Evolutionary conservation across 2,329 filamentous ascomycete genomes (phyloP), one percentile per base, ranked within the genome.

Genomic region (Penicillium sp.): DNA sequence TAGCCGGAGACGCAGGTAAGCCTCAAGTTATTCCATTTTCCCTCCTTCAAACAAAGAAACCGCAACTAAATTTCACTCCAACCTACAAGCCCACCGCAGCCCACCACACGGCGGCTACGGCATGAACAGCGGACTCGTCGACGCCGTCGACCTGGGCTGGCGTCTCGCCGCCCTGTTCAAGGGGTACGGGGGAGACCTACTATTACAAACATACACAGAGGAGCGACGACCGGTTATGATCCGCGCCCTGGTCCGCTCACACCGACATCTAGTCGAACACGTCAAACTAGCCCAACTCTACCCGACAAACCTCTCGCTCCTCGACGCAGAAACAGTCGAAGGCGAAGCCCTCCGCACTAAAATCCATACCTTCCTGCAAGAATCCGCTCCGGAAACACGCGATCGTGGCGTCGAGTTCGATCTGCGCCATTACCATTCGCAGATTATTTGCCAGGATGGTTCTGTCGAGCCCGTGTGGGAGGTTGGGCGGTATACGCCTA

Each of bases 381-480:
- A 33, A 7, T 33, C 31, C 6, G 31, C 10, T 5, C 48, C 55
- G 3, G 60, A 62, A 13, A 59, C 51, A 9, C 9, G 46, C 16
- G 55, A 62, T 21, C 45, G 52, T 5, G 63, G 64, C 3, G 52
- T 68, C 18, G 64, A 67, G 43, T 19, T 67, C 23, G 66, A 64
- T 14, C 44, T 63, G 18, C 47, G 66, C 6, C 64, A 67, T 42
- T 52, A 54, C 19, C n/a, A 54, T 10, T 65, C 60, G 3, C 51
- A 48, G 3, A 52, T 64, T 13, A 40, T 68, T 23, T 37, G 46
- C 33, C 34, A 44, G 31, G 31, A 33, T 33, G 10, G 14, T 5
- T 33, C 31, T 14, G 31, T 13, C 13, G 54, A 64, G 42, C 58
- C 46, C 14, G 26, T 43, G 16, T 68, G 58, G 57, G 53, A 51